Evolutionary conservation across 2,329 filamentous ascomycete genomes (phyloP), one percentile per base, ranked within the genome.

Genomic region (Lecanicillium sp.): DNA sequence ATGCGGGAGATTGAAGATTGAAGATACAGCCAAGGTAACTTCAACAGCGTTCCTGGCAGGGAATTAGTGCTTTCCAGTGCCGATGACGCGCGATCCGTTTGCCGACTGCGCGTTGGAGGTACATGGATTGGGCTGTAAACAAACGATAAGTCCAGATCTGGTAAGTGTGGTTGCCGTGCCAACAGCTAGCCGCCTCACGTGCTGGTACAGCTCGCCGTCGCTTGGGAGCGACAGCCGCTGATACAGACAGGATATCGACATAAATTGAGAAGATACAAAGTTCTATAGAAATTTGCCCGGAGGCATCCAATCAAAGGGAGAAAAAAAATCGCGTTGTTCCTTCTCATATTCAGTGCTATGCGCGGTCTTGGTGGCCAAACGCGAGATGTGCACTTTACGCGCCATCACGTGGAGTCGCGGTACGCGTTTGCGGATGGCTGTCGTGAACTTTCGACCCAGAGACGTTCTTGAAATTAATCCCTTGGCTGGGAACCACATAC

Each of bases 321-420:
- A n/a, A n/a, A n/a, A n/a, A n/a, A n/a, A n/a, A n/a, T n/a, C n/a
- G n/a, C n/a, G 26, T 29, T 29, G 26, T 29, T 7, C 12, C 12
- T 4, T 5, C 2, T 4, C 8, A 15, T 8, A 3, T 23, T 19
- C 12, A 7, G 33, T 38, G 10, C 14, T 17, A 17, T 8, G 15
- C 5, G 20, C 19, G 12, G 5, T 20, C 17, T 17, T 4, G 11
- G 2, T 9, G 3, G 19, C 12, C 33, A 30, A 30, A 45, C 43
- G 26, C 33, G 43, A 30, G 12, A 3, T 11, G 26, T 55, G 44
- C 58, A 59, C 56, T 67, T 58, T 62, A 67, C 64, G 59, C 14
- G 11, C 15, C 11, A 11, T 55, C 66, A 68, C 65, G 66, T 68
- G 66, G 55, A 2, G 5, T 9, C 60, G 63, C 56, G 64, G 51